Base-by-base conservation (phyloP, 306 rosid species). In the Vigna radiata region DNA sequence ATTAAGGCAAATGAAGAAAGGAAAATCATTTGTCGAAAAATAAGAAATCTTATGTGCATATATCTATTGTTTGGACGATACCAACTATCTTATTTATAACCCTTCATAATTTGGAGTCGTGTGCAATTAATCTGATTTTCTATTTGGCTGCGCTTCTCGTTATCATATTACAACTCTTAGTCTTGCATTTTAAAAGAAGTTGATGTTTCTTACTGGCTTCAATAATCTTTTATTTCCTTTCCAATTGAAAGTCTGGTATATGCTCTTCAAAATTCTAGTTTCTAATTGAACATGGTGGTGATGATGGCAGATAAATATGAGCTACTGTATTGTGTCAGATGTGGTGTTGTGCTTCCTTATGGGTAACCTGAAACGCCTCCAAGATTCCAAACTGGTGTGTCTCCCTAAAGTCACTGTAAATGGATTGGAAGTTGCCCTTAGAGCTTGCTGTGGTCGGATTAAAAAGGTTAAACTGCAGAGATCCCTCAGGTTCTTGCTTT, bases 321-420 rank as follows among this genome's bases (percentile, higher is more conserved):
- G 94, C 84, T 43, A 77, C 62, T 87, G 94, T 72, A 67, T 55
- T 7, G 85, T 89, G 33, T 85, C 94, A 8, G 94, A 89, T 76
- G 37, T 75, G 85, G 82, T 79, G 82, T 84, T 89, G 81, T 85
- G 86, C 85, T 67, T 84, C 84, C 75, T 89, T 63, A 79, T 85
- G 91, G 85, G 90, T 19, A 85, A 84, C 69, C 83, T 89, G 70
- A 82, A 87, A 39, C 88, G 94, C 70, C 94, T 89, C 31, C 94
- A 87, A 77, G 94, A 89, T 63, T 88, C 84, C 10, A 89, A 89
- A 73, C 81, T 89, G 77, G 94, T 89, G 46, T 72, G 67, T 73
- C 83, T 89, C 49, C 1, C 79, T 41, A 81, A 80, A 63, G 90
- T 86, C 70, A 85, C 86, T 7, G 55, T 84, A 5, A 81, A 77